phyloP scores from a whole-genome alignment of 139 green algal genomes.

The Chlamydomonas incerta region DNA sequence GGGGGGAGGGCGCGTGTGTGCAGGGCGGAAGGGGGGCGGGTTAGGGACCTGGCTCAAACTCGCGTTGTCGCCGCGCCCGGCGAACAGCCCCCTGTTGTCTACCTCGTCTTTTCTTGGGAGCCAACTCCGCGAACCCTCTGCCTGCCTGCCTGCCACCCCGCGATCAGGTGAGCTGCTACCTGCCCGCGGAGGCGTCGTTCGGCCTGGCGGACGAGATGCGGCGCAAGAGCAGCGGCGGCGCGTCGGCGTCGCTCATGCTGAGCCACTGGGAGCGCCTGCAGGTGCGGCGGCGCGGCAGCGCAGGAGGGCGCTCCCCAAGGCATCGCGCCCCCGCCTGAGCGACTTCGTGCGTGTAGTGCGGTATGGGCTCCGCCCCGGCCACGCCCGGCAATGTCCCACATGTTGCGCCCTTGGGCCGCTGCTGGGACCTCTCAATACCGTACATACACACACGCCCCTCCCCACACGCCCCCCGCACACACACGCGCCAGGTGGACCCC shows the following conservation, averaged over 20 bases:
- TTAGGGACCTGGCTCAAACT: too few relatives aligned
- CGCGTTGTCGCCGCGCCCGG: too few relatives aligned
- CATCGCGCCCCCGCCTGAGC: too few relatives aligned
- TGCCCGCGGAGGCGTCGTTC: constrained; percentile 94
- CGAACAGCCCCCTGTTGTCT: background rate
- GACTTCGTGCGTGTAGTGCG: too few relatives aligned
- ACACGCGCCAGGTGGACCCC: constrained; percentile 96
- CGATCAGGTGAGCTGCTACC: constrained; percentile 65
- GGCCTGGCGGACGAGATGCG: constrained; percentile 97
- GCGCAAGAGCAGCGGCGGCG: constrained; percentile 82
- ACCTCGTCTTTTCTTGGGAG: background rate
- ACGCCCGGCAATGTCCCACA: too few relatives aligned
- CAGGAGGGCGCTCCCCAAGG: too few relatives aligned
- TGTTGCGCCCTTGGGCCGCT: too few relatives aligned
- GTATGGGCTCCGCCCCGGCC: too few relatives aligned
- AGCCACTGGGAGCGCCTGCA: constrained; percentile 95
- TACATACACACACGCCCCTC: too few relatives aligned
- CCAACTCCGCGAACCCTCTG: too few relatives aligned
- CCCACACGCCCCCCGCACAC: background rate
- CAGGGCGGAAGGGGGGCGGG: background rate
- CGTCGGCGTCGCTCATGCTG: constrained; percentile 89
- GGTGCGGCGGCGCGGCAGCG: constrained; percentile 49
- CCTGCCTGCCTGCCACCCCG: too few relatives aligned
- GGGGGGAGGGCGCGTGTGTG: background rate
- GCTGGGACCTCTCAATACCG: too few relatives aligned